Conservation (phyloP, 257 asterid genomes). For the Haberlea rhodopensis region DNA sequence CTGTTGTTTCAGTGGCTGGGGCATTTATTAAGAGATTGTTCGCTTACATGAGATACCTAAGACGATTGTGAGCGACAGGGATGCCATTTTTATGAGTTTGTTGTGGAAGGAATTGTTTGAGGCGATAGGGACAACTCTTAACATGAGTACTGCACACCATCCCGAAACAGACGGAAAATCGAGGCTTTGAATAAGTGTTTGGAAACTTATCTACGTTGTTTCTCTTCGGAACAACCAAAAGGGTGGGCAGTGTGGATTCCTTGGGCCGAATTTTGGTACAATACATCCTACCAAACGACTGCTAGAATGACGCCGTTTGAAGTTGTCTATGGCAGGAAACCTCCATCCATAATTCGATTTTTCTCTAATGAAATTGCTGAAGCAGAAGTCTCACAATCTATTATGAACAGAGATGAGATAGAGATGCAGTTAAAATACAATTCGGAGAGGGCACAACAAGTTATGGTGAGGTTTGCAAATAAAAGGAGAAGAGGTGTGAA, state of each 20-base stretch:
- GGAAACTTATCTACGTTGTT: constrained; percentile 16
- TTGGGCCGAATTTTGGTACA: constrained; percentile 2
- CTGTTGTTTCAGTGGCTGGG: too few species aligned
- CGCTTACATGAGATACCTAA: neutral
- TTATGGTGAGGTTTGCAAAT: too few species aligned
- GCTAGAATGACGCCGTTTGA: neutral
- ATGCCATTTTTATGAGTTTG: neutral
- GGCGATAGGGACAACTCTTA: neutral
- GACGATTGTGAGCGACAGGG: too few species aligned
- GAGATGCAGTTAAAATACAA: too few species aligned
- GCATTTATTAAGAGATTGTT: neutral
- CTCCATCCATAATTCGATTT: neutral
- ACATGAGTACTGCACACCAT: neutral
- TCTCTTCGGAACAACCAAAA: neutral
- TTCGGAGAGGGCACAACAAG: too few species aligned
- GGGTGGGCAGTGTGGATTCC: neutral
- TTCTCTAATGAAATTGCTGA: too few species aligned
- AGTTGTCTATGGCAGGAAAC: neutral
- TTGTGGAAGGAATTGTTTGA: neutral
- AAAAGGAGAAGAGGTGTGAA: too few species aligned
- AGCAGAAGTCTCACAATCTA: too few species aligned
- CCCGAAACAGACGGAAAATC: neutral
- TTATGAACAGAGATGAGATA: too few species aligned
- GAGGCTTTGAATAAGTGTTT: neutral
- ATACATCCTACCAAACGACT: neutral